Evolutionary conservation across 371 early-diverging fungal genomes (phyloP), one percentile per base, ranked within the genome.

Genomic region (Entomophthora muscae): DNA sequence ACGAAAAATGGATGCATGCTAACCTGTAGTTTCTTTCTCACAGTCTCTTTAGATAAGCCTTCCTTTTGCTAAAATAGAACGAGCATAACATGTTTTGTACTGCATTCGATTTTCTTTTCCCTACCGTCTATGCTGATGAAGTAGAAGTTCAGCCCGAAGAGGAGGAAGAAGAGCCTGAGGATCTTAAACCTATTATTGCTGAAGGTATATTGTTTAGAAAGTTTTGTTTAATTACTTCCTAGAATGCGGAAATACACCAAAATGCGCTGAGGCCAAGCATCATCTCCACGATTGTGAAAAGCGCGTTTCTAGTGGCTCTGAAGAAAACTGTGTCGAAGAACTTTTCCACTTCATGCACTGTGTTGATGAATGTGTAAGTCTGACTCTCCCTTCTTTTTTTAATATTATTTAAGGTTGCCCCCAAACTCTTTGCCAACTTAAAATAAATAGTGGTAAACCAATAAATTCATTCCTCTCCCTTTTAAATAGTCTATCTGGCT

Each of bases 341-440:
- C 53, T 73, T 52, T 73, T 71, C 70, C 74, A 73, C 64, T 67
- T 70, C 58, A 66, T 67, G 66, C 72, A 72, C 68, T 75, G 75
- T 64, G 70, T 73, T 65, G 70, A 73, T 53, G 72, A 69, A 2
- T 72, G 73, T 59, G 72, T 72, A 74, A 72, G 69, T 70, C n/a
- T 10, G 17, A 21, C 24, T 21, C 26, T 55, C 10, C 26, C 26
- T 21, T 23, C 21, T 55, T 21, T 21, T 23, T 21, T 21, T 21
- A 22, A 22, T 21, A 21, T 21, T 7, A 21, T 55, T 21, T 55
- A 22, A 55, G 55, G 10, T 22, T 28, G 57, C 57, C 17, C 57
- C 57, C 10, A 57, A 57, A 28, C 28, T 57, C 7, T 57, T 57
- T 28, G 57, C 24, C 10, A 28, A 5, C 5, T 57, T 57, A 29